Percentiles rank a stretch among this genome's conserved stretches.
Conservation (phyloP, 2,329 filamentous ascomycete genomes). For the Curvularia sp. region DNA sequence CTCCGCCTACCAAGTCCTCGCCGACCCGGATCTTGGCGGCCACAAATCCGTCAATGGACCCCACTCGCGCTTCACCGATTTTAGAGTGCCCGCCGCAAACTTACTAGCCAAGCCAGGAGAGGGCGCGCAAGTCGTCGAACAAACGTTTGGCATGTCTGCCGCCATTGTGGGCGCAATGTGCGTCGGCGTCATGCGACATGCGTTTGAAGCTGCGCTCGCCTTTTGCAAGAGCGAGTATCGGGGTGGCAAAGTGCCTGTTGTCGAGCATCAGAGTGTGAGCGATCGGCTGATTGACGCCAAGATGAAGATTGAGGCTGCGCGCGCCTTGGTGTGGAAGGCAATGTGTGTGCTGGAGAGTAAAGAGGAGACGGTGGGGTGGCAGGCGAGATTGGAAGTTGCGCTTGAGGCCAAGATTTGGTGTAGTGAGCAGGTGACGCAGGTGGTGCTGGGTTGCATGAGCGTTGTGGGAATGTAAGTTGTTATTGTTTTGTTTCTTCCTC, state of each 20-base stretch:
- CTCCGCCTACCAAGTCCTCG: constrained; percentile 56
- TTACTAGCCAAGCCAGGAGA: constrained; percentile 56
- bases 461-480: constrained; percentile 59
- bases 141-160: constrained; percentile 56
- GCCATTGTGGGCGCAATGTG: constrained; percentile 63
- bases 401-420: constrained; percentile 62
- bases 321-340: constrained; percentile 62
- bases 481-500: constrained; percentile 12
- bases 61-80: constrained; percentile 57
- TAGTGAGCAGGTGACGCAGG: constrained; percentile 59
- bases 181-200: constrained; percentile 61
- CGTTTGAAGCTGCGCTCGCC: constrained; percentile 60
- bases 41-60: constrained; percentile 60
- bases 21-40: constrained; percentile 56
- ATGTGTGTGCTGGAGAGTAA: constrained; percentile 53
- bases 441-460: constrained; percentile 59
- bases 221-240: constrained; percentile 60
- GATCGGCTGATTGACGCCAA: constrained; percentile 63
- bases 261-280: constrained; percentile 60
- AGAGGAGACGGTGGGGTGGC: constrained; percentile 50
- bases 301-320: constrained; percentile 59
- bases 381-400: constrained; percentile 55
- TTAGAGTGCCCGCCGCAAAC: constrained; percentile 58
- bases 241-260: constrained; percentile 55
- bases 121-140: constrained; percentile 54